These are phyloP conservation scores for Cadophora malorum DNA, from an alignment of 2,329 filamentous ascomycete genomes.

Conservation along the genomic window DNA sequence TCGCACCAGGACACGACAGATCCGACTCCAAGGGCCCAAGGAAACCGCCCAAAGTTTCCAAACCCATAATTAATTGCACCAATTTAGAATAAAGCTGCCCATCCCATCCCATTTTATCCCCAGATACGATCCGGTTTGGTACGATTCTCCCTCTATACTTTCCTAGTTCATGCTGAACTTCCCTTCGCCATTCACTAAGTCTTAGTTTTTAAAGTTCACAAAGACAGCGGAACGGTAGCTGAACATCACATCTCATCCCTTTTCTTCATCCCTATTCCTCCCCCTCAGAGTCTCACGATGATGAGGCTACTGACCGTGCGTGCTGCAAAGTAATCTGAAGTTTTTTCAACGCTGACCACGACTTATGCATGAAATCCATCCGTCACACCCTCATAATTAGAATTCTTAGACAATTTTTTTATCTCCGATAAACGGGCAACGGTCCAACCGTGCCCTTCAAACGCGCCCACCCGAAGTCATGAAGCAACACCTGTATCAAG, in stretches of 20 bases:
- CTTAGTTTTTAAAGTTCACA: background rate
- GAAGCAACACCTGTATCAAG: constrained; percentile 14
- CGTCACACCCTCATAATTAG: background rate
- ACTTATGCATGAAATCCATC: background rate
- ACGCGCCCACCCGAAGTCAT: background rate
- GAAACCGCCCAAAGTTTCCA: background rate
- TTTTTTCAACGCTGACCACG: background rate
- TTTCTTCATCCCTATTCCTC: background rate
- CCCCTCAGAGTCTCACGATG: background rate
- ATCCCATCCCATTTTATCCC: background rate
- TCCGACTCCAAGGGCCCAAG: background rate
- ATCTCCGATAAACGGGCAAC: background rate
- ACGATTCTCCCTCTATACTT: background rate
- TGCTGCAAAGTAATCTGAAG: background rate
- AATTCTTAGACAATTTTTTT: background rate
- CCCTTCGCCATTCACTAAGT: too few relatives aligned
- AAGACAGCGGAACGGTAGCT: constrained; percentile 5
- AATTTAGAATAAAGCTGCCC: background rate
- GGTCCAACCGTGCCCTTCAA: constrained; percentile 10
- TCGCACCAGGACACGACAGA: background rate
- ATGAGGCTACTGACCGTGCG: background rate
- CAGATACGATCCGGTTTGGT: background rate
- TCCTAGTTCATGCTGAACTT: background rate
- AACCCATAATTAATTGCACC: background rate
- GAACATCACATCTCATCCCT: background rate